Evolutionary conservation across 2,329 filamentous ascomycete species (phyloP), one percentile per base, ranked within the genome.

Genomic region (Dactylellina leptospora): DNA sequence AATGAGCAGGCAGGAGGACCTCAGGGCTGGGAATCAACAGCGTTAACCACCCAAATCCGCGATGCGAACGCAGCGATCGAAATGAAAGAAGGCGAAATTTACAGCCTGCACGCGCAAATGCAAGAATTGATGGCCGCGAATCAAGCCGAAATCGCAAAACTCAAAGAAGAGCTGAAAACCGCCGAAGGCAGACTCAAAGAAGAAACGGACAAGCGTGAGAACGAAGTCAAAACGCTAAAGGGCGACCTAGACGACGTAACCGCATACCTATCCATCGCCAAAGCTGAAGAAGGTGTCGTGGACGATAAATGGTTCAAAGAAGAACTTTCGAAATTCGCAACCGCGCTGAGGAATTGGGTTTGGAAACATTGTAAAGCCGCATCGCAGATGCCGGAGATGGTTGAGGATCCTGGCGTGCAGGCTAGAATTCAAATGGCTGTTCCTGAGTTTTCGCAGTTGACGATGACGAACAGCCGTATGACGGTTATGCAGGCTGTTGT

Each of bases 401-500:
- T 73, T 5, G 38, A 61, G 22, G 69, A 73, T 44, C 25, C 9
- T 6, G 62, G 60, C 2, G 54, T 73, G 3, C 60, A 68, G 36
- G 42, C 61, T 5, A 54, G 62, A 6, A 73, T 73, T 10, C 22
- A 18, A 4, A 33, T 61, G 3, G 69, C 69, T 10, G 69, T 73
- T 1, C 69, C 69, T 9, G 61, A 73, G 11, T 73, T 73, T 25
- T 51, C 55, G n/a, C 22, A 55, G 16, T 55, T 73, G 61, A 66
- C 61, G 33, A 73, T 73, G 61, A 73, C 60, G 23, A 73, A 73
- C 30, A 73, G 69, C 23, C 47, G 62, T 5, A 73, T 73, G 54
- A 73, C 69, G 61, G 69, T 73, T n/a, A 73, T 73, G 62, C 69
- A 73, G 61, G 69, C 69, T 27, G 69, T 73, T 10, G 69, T 73